Evolutionary conservation across 1,139 yeast genomes (phyloP), one percentile per base, ranked within the genome.

Genomic region (Sugiyamaella grinbergsii): DNA sequence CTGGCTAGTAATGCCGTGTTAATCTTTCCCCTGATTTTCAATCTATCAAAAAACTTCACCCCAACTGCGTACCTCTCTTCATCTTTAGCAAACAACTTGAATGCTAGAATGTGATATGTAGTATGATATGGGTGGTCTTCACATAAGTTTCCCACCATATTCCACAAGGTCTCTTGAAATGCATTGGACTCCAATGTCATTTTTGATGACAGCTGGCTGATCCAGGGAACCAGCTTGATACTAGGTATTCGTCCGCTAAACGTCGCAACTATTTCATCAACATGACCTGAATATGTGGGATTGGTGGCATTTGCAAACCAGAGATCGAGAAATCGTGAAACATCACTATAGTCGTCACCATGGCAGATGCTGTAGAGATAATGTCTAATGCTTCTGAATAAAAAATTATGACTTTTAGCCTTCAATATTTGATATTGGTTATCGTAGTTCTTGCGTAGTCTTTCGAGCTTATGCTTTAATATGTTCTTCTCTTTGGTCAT

Each of bases 321-420:
- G n/a, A 91, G 67, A 0, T 94, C 85, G 64, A 91, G 83, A 55
- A 91, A 84, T 50, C 87, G 78, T 58, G 89, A 95, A 47, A 85
- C 71, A 52, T 81, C 84, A 45, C 77, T 77, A 54, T 72, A 75
- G 11, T 70, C 72, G 34, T 75, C 78, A 39, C 76, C 64, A 20
- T 72, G 67, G 1, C 74, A 67, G 26, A 84, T 69, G 44, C 87
- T 73, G 45, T 71, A 73, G 51, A 89, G 64, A 61, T 85, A 88
- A 58, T 78, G 83, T 39, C 74, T 76, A 10, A 85, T 73, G 0
- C 95, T 81, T 40, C 79, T 76, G 16, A 68, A 67, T 5, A 82
- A 73, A 61, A 85, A 83, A 4, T 63, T 65, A 24, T 69, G 67
- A 41, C 72, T 72, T 41, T 72, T 75, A 0, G 63, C 62, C 22